phyloP scores from a whole-genome alignment of 495 filamentous ascomycete species.

The Chaetomium tenue region DNA sequence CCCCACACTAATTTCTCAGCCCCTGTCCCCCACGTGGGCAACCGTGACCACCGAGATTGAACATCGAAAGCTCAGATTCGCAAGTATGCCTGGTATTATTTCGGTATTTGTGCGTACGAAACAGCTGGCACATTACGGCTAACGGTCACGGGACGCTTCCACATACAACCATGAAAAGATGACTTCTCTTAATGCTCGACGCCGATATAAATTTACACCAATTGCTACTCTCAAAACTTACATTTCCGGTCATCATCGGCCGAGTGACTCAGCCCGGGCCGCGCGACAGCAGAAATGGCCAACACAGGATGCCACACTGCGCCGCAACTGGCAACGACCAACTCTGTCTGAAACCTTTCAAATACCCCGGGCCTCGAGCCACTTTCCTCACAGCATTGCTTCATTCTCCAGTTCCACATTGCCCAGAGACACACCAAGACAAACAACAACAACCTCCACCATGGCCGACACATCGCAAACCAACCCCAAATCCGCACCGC shows the following conservation, averaged over 20 bases:
- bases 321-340: background rate
- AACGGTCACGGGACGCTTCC: no score
- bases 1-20: no score
- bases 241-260: background rate
- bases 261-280: background rate
- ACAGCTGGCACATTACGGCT: no score
- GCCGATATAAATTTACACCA: background rate
- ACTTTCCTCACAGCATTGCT: background rate
- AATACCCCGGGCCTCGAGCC: background rate
- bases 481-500: background rate
- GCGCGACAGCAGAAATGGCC: background rate
- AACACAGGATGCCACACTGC: background rate
- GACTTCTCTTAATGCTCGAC: no score
- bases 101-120: no score
- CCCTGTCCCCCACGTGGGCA: no score
- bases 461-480: background rate
- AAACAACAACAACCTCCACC: background rate
- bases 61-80: no score
- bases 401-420: background rate
- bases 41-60: no score
- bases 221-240: background rate
- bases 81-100: no score
- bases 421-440: background rate
- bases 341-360: background rate
- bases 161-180: no score